Conservation (phyloP, 352 stramenopile species). For the Thraustochytrium striatum region DNA sequence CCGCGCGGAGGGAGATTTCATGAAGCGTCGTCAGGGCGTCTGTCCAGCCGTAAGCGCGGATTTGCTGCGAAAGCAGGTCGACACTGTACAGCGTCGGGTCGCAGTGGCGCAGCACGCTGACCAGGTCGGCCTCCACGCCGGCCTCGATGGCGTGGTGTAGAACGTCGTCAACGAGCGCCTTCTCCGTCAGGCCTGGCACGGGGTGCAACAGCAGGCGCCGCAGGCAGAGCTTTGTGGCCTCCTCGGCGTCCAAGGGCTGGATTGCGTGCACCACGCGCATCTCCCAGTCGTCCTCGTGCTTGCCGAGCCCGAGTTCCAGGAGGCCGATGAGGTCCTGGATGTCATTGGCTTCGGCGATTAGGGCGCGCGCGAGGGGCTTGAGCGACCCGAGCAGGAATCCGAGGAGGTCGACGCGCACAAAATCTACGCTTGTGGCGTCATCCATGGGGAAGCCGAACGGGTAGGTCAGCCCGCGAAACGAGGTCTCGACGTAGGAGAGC, state of each 20-base stretch:
- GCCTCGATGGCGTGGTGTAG: slow-evolving; percentile 2
- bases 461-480: slow-evolving; percentile 31
- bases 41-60: slow-evolving; percentile 32
- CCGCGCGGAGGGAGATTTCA: neutral
- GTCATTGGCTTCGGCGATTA: slow-evolving; percentile 4
- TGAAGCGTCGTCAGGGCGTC: slow-evolving; percentile 11
- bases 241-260: neutral
- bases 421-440: neutral
- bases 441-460: slow-evolving; percentile 44
- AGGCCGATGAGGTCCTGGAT: slow-evolving; percentile 22
- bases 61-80: slow-evolving; percentile 27
- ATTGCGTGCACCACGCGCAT: slow-evolving; percentile 26
- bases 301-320: neutral
- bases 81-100: slow-evolving; percentile 34
- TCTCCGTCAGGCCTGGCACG: slow-evolving; percentile 1
- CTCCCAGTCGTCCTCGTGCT: slow-evolving; percentile 23
- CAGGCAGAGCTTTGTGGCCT: slow-evolving; percentile 4
- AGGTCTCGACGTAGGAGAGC: slow-evolving; percentile 33
- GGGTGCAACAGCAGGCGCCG: neutral
- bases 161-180: slow-evolving; percentile 8
- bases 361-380: slow-evolving; percentile 11
- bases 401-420: slow-evolving; percentile 23
- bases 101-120: slow-evolving; percentile 3
- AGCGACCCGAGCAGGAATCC: slow-evolving; percentile 15
- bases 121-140: neutral